Evolutionary conservation across 176 grass and related monocot species (phyloP), one percentile per base, ranked within the genome.

Genomic region (Lolium perenne): DNA sequence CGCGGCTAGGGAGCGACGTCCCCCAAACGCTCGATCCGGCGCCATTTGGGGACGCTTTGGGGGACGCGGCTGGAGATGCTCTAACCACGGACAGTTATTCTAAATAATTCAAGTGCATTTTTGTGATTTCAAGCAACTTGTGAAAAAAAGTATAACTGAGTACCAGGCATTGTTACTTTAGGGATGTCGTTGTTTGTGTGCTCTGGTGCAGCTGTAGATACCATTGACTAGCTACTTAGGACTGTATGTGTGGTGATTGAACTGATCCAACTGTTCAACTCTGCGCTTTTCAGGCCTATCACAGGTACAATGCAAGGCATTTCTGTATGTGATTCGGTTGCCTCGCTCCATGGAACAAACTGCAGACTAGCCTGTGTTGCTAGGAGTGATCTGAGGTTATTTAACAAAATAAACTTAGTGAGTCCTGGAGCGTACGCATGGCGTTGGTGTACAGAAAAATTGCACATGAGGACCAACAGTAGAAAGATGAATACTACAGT

Each of bases 301-400:
- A 1, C 13, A 29, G 1, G 50, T 13, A 76, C 40, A 62, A 95
- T 98, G 96, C 90, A 91, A 87, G 84, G 83, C 49, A 80, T 89
- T 58, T 92, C 90, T 26, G 51, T 83, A 8, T 88, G 84, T 23
- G 74, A 82, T 86, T 94, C 91, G 35, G 58, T 84, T 83, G 62
- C 83, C 58, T 85, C 43, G 13, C 64, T 79, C 72, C 58, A 70
- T 80, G 92, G 88, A 85, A 74, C 73, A 83, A 83, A 55, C 83
- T 85, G 80, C 79, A 87, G 87, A 86, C 9, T 25, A 50, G 29
- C 82, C 16, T 81, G 35, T 29, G 21, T 90, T 38, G 64, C 71
- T 70, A 86, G 70, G 82, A 87, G 63, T 83, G 71, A 76, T 80
- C 50, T 79, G 64, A 76, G 66, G 55, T 17, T 81, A 14, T 83